Percentiles rank a stretch among this genome's conserved stretches.
These are phyloP conservation scores for Tylopilus rubrobrunneus DNA, from an alignment of 768 basidiomycete species.

Conservation along the genomic window DNA sequence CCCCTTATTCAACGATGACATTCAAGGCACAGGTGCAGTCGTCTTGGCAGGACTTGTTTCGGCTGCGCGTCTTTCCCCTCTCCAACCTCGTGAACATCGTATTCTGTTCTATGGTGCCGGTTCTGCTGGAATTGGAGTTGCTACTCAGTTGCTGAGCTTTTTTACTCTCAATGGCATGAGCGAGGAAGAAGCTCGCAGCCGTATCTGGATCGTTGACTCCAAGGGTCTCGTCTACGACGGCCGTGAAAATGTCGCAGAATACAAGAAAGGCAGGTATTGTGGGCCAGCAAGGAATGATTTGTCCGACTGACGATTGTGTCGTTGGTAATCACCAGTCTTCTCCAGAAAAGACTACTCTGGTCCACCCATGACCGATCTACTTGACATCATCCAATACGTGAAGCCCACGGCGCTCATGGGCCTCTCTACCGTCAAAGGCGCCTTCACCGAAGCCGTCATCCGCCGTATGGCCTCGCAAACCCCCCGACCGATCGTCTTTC, in stretches of 20 bases:
- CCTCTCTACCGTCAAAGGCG: constrained; percentile 82
- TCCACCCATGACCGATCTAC: constrained; percentile 66
- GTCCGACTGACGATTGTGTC: background rate
- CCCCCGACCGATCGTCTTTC: constrained; percentile 85
- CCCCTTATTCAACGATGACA: constrained; percentile 86
- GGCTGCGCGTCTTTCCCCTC: constrained; percentile 72
- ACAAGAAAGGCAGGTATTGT: constrained; percentile 68
- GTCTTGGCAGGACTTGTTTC: constrained; percentile 88
- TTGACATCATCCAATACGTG: constrained; percentile 76
- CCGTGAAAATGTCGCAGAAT: constrained; percentile 69
- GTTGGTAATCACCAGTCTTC: constrained; percentile 53
- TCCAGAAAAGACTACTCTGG: constrained; percentile 77
- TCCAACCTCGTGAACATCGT: constrained; percentile 65
- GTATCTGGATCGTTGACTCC: constrained; percentile 83
- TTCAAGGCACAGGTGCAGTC: constrained; percentile 89
- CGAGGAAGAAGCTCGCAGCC: constrained; percentile 68
- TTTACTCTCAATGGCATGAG: constrained; percentile 78
- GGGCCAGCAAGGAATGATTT: background rate
- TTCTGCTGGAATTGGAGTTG: constrained; percentile 89
- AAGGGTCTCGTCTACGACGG: constrained; percentile 79
- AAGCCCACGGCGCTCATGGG: constrained; percentile 88
- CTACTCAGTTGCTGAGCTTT: constrained; percentile 83
- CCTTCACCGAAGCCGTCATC: constrained; percentile 72
- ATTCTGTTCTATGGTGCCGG: constrained; percentile 95
- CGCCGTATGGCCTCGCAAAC: constrained; percentile 76